Evolutionary conservation across 352 stramenopile genomes (phyloP).

Genomic region (Phytophthora pluvialis): DNA sequence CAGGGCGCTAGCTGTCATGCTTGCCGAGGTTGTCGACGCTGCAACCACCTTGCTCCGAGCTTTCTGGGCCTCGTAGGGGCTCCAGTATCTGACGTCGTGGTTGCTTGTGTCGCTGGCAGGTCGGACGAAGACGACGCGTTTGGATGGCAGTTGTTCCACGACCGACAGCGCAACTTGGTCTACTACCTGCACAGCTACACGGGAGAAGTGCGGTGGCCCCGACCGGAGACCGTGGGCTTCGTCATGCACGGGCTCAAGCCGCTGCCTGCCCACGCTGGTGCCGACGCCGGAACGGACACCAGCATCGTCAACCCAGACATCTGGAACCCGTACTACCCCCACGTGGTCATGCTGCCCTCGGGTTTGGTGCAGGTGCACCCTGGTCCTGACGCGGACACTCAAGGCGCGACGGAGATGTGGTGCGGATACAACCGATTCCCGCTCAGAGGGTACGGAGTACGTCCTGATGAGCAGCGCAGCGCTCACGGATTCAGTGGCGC

Average conservation of each 20-base stretch:
- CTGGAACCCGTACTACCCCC: slow-evolving; percentile 56
- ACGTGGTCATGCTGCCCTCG: slow-evolving; percentile 66
- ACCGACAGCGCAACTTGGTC: slow-evolving; percentile 50
- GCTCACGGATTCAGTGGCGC: neutral
- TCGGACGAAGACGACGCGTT: slow-evolving; percentile 42
- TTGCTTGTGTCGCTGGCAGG: slow-evolving; percentile 8
- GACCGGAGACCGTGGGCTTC: slow-evolving; percentile 51
- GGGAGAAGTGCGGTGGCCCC: slow-evolving; percentile 75
- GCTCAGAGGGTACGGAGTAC: slow-evolving; percentile 15
- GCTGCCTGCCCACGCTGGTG: slow-evolving; percentile 31
- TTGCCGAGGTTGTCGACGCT: neutral
- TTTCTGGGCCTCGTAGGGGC: slow-evolving; percentile 11
- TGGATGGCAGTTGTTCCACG: slow-evolving; percentile 63
- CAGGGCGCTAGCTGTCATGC: neutral
- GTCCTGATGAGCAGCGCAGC: neutral
- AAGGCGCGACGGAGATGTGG: slow-evolving; percentile 33
- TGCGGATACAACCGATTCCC: slow-evolving; percentile 66
- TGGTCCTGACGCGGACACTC: slow-evolving; percentile 15
- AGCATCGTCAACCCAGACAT: slow-evolving; percentile 29
- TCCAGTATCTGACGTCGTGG: slow-evolving; percentile 12
- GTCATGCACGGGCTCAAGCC: slow-evolving; percentile 56
- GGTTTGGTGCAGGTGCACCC: slow-evolving; percentile 58
- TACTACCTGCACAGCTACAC: slow-evolving; percentile 78
- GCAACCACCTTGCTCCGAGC: neutral
- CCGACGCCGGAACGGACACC: slow-evolving; percentile 3